Conservation (phyloP, 164 flowering plant species). For the Annona cherimola region DNA sequence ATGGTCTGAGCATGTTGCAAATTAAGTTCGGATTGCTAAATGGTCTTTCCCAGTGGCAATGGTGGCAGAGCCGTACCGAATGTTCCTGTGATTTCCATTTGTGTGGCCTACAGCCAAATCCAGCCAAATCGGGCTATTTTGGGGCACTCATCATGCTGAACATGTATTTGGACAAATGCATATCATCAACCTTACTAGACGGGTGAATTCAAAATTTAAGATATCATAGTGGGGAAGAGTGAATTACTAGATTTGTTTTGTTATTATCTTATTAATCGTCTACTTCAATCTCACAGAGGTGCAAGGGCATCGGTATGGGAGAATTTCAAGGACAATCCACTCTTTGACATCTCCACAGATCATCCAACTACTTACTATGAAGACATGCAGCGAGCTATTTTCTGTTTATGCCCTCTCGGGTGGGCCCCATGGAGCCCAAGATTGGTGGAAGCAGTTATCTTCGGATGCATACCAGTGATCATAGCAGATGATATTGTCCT, state of each 20-base stretch:
- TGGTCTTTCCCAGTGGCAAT: not conserved
- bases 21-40: not conserved
- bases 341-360: conserved; percentile 93
- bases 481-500: conserved; percentile 94
- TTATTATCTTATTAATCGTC: not conserved
- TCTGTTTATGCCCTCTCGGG: conserved; percentile 94
- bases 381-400: conserved; percentile 95
- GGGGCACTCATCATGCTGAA: no score
- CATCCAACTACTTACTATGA: conserved; percentile 92
- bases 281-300: conserved; percentile 47
- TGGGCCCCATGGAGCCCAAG: conserved; percentile 99
- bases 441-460: conserved; percentile 86
- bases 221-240: no score
- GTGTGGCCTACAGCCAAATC: no score
- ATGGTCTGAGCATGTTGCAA: not conserved
- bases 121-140: no score
- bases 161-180: no score
- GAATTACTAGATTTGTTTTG: no score
- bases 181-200: no score
- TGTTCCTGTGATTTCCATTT: no score
- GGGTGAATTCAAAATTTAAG: no score
- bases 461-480: conserved; percentile 94
- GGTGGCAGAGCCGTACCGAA: no score
- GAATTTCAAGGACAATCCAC: conserved; percentile 92
- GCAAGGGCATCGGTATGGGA: conserved; percentile 99